Conservation (phyloP, 116 monocot genomes). For the Papilionanthe hybrid region DNA sequence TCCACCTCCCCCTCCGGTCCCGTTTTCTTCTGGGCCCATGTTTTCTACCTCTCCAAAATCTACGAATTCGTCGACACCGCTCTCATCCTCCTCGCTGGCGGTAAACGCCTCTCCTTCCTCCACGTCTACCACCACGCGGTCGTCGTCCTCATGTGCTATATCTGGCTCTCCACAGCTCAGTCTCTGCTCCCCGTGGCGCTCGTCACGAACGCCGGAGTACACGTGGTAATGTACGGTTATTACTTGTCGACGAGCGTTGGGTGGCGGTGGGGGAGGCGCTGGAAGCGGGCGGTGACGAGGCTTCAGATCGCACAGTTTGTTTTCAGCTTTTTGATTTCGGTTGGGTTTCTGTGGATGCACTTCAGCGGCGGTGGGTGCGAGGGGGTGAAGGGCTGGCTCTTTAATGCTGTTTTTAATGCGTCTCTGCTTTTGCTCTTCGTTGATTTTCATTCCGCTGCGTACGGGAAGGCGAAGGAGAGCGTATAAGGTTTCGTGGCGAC, state of each 20-base stretch:
- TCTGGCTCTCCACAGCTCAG: conserved; percentile 62
- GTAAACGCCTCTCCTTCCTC: conserved; percentile 60
- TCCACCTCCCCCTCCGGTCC: conserved; percentile 34
- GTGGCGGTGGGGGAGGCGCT: conserved; percentile 49
- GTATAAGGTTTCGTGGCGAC: neutral
- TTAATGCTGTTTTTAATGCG: conserved; percentile 74
- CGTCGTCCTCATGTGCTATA: conserved; percentile 69
- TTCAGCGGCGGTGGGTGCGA: conserved; percentile 49
- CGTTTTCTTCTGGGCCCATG: conserved; percentile 88
- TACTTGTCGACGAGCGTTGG: conserved; percentile 62
- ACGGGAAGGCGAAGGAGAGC: neutral
- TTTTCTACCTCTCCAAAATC: conserved; percentile 95
- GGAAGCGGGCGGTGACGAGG: conserved; percentile 72
- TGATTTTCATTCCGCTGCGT: conserved; percentile 53
- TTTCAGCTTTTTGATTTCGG: conserved; percentile 58
- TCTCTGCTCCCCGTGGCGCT: conserved; percentile 77
- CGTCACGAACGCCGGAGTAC: conserved; percentile 76
- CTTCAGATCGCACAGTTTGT: conserved; percentile 80
- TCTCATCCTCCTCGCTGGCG: conserved; percentile 51
- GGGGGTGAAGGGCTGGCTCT: conserved; percentile 70
- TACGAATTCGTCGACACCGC: conserved; percentile 86
- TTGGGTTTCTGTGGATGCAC: conserved; percentile 63
- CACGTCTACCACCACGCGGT: conserved; percentile 96
- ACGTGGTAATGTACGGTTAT: conserved; percentile 80
- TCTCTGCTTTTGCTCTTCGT: conserved; percentile 66